Conservation (phyloP, 2,329 filamentous ascomycete genomes). For the Colletotrichum eleusines region DNA sequence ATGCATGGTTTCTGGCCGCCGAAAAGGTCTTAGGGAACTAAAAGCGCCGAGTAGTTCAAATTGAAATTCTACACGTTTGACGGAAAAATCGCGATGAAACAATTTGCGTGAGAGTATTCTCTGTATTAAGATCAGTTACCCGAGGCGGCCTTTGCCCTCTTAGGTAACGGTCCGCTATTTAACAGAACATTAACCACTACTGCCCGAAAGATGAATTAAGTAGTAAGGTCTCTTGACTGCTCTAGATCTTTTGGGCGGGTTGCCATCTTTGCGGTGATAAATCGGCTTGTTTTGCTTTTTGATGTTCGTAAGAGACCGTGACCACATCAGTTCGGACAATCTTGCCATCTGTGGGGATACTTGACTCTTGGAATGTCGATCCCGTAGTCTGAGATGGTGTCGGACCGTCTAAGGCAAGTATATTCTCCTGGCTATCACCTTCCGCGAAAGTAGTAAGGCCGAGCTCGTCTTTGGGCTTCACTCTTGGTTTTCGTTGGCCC, state of each 20-base stretch:
- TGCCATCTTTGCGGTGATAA: background rate
- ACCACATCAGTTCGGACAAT: background rate
- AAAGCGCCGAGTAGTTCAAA: too few relatives aligned
- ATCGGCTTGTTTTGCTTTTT: background rate
- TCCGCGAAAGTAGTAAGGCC: conserved; percentile 39
- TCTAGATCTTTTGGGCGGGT: background rate
- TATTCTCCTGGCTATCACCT: conserved; percentile 41
- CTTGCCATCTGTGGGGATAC: background rate
- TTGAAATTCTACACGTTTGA: too few relatives aligned
- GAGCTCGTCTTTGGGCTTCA: conserved; percentile 37
- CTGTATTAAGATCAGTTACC: too few relatives aligned
- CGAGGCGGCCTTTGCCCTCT: too few relatives aligned
- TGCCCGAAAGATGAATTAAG: too few relatives aligned
- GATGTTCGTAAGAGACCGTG: background rate
- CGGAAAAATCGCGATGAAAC: too few relatives aligned
- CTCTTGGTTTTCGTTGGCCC: conserved; percentile 32
- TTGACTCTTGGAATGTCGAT: background rate
- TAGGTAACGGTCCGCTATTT: too few relatives aligned
- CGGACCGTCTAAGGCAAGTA: conserved; percentile 7
- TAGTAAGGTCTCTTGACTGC: too few relatives aligned
- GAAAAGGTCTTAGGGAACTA: too few relatives aligned
- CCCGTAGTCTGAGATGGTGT: background rate
- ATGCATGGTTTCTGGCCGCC: too few relatives aligned
- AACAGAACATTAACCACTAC: too few relatives aligned
- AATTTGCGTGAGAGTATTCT: too few relatives aligned